Evolutionary conservation across 164 flowering plant species (phyloP).

Genomic region (Chloranthus sessilifolius): DNA sequence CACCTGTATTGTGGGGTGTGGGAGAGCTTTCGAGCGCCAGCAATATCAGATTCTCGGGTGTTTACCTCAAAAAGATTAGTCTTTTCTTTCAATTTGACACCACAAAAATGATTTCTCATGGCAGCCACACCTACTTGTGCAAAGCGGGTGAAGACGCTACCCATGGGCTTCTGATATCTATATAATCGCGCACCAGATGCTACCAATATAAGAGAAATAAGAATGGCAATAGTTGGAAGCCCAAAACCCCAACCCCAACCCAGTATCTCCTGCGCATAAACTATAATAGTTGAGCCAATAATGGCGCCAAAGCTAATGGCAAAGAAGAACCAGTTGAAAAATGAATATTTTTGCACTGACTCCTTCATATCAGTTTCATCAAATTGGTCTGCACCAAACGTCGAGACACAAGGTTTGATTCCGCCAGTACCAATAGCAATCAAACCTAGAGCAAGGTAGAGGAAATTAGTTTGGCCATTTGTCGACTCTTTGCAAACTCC

Average conservation of each 20-base stretch:
- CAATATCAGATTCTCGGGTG: conserved; percentile 42
- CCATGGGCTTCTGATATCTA: conserved; percentile 62
- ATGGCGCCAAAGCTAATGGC: conserved; percentile 70
- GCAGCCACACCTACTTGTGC: conserved; percentile 52
- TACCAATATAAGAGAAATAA: conserved; percentile 34
- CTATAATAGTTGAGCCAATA: conserved; percentile 49
- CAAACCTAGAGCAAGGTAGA: conserved; percentile 39
- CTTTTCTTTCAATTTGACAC: conserved; percentile 19
- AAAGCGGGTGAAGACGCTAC: conserved; percentile 71
- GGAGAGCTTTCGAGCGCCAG: conserved; percentile 52
- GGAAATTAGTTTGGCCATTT: conserved; percentile 33
- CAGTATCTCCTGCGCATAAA: conserved; percentile 32
- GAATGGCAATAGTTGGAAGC: conserved; percentile 34
- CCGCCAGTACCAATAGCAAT: conserved; percentile 75
- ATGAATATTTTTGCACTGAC: conserved; percentile 38
- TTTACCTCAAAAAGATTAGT: conserved; percentile 42
- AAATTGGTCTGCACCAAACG: conserved; percentile 75
- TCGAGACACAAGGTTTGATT: conserved; percentile 67
- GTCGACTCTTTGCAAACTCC: conserved; percentile 29
- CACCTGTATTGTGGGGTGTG: conserved; percentile 55
- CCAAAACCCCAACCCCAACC: conserved; percentile 66
- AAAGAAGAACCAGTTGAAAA: conserved; percentile 86
- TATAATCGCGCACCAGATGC: conserved; percentile 34
- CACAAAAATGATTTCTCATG: conserved; percentile 35
- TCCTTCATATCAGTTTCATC: conserved; percentile 60